Evolutionary conservation across 352 stramenopile species (phyloP).

Genomic region (Globisporangium polare): DNA sequence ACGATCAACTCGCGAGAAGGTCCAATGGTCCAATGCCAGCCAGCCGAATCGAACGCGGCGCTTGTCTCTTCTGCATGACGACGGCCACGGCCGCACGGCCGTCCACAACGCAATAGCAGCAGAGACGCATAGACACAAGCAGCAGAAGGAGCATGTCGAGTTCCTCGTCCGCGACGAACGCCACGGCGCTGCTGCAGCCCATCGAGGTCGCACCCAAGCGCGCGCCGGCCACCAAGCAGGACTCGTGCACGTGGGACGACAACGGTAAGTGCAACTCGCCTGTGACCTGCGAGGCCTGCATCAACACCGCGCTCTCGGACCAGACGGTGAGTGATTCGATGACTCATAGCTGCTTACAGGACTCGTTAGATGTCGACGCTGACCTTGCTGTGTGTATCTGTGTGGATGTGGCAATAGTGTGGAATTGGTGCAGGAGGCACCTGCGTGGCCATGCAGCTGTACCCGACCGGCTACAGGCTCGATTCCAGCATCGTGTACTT

Average conservation of each 20-base stretch:
- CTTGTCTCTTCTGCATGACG: not conserved
- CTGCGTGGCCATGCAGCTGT: conserved; percentile 1
- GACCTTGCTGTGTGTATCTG: not conserved
- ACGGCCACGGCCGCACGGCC: not conserved
- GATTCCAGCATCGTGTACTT: conserved; percentile 17
- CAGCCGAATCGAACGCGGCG: not conserved
- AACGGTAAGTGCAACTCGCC: conserved; percentile 12
- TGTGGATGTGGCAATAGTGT: too few species aligned
- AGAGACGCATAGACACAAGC: not conserved
- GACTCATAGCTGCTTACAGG: too few species aligned
- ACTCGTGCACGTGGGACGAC: conserved; percentile 12
- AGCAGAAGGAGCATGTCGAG: not conserved
- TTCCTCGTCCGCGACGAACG: not conserved
- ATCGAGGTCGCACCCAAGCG: conserved; percentile 8
- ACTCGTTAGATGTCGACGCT: too few species aligned
- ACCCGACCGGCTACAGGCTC: not conserved
- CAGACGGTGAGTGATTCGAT: not conserved
- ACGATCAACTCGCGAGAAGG: too few species aligned
- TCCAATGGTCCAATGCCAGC: not conserved
- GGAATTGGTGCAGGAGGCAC: conserved; percentile 2
- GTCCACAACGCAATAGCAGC: too few species aligned
- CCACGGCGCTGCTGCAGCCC: not conserved
- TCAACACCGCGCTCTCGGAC: conserved; percentile 2
- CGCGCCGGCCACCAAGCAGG: not conserved
- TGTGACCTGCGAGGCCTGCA: conserved; percentile 10